Evolutionary conservation across 1,284 basidiomycete genomes (phyloP), one percentile per base, ranked within the genome.

Genomic region (Ustanciosporium gigantosporum): DNA sequence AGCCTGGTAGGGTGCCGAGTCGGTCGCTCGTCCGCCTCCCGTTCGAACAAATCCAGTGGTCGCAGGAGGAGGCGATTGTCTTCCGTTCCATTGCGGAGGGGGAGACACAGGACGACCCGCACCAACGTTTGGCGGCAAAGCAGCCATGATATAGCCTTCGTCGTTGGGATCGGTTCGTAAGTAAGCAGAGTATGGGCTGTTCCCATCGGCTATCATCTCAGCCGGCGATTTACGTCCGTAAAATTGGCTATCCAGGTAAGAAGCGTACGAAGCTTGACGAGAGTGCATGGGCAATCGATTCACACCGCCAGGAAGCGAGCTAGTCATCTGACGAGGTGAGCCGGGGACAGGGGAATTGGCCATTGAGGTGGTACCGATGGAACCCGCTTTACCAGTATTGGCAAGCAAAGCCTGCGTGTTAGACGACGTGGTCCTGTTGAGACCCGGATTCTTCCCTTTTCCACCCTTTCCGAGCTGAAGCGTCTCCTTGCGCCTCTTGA

Each of bases 101-200:
- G 51, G 45, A 24, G 51, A 53, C n/a, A 48, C 47, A 4, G 59
- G 38, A 11, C 46, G 27, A 13, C 32, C 47, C 14, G 32, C 47
- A 6, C 25, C 43, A 9, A 31, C 31, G 3, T 42, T 34, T 0
- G 68, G 55, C 5, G 72, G 72, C 24, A 73, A 25, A 2, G 68
- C 65, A 9, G 68, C 65, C 70, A 73, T 74, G 42, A 74, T 74
- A 34, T 36, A 51, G 11, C 66, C 70, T 13, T 73, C 70, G 36
- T 74, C 70, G 36, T 68, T 53, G 24, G 67, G 52, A 38, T 70
- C 60, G 16, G 58, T 53, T 14, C 50, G 41, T 21, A 72, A 25
- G 35, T 70, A 68, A 2, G 55, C 59, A 24, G 68, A 65, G 35
- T 68, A 68, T 3, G 61, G 52, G 15, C 56, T 45, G 43, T 50